Conservation (phyloP, 768 basidiomycete species). For the Calocera viscosa region DNA sequence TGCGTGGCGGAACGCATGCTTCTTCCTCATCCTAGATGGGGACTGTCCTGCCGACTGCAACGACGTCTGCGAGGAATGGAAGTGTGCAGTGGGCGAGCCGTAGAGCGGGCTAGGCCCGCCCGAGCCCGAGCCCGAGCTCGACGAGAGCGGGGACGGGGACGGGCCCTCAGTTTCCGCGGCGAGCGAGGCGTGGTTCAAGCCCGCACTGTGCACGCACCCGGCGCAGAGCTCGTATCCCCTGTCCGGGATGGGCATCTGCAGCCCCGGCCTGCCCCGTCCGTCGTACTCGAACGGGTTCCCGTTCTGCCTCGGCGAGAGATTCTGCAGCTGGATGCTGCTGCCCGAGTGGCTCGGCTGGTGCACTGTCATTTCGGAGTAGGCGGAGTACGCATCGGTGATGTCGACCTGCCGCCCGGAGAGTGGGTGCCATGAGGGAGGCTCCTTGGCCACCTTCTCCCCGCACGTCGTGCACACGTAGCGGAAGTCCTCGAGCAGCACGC, state of each 20-base stretch:
- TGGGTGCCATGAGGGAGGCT: constrained; percentile 18
- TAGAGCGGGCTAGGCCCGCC: constrained; percentile 19
- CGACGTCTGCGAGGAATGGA: background rate
- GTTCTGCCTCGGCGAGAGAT: background rate
- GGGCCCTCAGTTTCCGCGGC: constrained; percentile 40
- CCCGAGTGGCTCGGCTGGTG: background rate
- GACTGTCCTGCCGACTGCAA: background rate
- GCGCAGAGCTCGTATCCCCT: constrained; percentile 76
- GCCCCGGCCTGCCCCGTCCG: background rate
- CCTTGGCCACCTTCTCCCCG: constrained; percentile 53
- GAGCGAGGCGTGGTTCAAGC: constrained; percentile 64
- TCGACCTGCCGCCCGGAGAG: background rate
- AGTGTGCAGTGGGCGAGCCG: background rate
- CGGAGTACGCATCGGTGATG: background rate
- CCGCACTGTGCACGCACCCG: constrained; percentile 62
- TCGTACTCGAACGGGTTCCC: background rate
- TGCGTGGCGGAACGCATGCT: constrained; percentile 69
- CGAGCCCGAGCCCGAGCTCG: constrained; percentile 21
- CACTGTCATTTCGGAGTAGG: background rate
- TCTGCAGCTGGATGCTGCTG: background rate
- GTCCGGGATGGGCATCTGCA: constrained; percentile 4
- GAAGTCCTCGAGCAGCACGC: constrained; percentile 58
- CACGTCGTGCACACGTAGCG: constrained; percentile 84
- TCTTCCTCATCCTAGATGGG: constrained; percentile 38
- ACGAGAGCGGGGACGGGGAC: background rate